These are phyloP conservation scores for Neobulgaria alba DNA, from an alignment of 2,329 filamentous ascomycete species.

Conservation along the genomic window DNA sequence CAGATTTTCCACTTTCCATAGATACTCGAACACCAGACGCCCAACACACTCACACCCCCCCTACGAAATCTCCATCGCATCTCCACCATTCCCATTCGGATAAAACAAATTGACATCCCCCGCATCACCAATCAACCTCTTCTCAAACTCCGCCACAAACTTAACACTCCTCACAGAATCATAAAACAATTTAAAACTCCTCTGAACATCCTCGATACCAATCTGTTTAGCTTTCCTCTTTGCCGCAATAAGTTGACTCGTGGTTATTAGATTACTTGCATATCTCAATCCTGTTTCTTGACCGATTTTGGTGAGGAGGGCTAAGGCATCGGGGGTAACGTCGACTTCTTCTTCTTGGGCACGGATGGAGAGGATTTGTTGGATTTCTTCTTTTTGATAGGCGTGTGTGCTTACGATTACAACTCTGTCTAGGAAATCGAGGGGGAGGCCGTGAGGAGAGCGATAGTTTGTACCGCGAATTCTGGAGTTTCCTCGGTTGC, in stretches of 20 bases:
- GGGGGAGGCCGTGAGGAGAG: conserved; percentile 84
- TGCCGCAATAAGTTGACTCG: conserved; percentile 75
- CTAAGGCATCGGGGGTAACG: conserved; percentile 78
- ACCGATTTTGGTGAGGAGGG: conserved; percentile 90
- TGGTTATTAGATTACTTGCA: conserved; percentile 96
- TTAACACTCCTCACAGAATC: conserved; percentile 81
- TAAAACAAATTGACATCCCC: conserved; percentile 66
- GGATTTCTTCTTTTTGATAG: conserved; percentile 77
- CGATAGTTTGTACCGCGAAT: conserved; percentile 92
- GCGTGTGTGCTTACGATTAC: conserved; percentile 91
- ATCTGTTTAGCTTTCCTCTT: conserved; percentile 84
- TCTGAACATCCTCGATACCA: conserved; percentile 78
- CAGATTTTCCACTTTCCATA: too few relatives aligned
- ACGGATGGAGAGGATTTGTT: conserved; percentile 84
- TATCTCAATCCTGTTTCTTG: conserved; percentile 88
- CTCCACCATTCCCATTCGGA: conserved; percentile 44
- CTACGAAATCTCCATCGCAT: conserved; percentile 54
- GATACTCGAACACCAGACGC: too few relatives aligned
- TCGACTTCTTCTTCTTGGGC: conserved; percentile 96
- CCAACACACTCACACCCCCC: too few relatives aligned
- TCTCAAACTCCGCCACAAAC: conserved; percentile 85
- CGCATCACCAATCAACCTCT: conserved; percentile 81
- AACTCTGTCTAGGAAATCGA: conserved; percentile 92
- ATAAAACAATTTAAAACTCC: conserved; percentile 90
- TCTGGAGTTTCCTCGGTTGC: conserved; percentile 83